Evolutionary conservation across 2,329 filamentous ascomycete species (phyloP).

Genomic region (Macroventuria anomochaeta): DNA sequence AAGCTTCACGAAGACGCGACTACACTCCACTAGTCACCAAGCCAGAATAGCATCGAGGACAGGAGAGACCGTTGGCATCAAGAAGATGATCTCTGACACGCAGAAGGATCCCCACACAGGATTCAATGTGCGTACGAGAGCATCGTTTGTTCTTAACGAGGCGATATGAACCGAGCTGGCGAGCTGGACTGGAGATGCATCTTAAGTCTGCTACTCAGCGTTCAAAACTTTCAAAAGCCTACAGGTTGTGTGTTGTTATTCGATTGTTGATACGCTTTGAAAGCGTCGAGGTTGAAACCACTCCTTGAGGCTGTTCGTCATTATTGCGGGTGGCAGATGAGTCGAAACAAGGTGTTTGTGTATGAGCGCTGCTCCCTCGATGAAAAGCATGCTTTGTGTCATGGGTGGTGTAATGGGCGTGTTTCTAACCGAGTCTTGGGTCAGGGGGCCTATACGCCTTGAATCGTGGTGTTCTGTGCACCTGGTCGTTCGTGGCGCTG

Average conservation of each 20-base stretch:
- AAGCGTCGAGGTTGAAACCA: neutral
- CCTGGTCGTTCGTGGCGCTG: neutral
- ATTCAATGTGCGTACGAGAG: neutral
- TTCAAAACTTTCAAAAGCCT: too few relatives aligned
- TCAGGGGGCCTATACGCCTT: neutral
- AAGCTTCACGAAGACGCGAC: slow-evolving; percentile 8
- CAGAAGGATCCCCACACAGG: too few relatives aligned
- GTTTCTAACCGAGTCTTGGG: neutral
- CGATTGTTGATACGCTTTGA: neutral
- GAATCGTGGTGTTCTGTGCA: neutral
- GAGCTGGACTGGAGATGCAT: neutral
- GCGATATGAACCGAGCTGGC: neutral
- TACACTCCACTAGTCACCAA: neutral
- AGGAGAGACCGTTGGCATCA: slow-evolving; percentile 7
- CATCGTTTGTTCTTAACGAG: neutral
- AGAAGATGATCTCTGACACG: neutral
- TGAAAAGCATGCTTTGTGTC: too few relatives aligned
- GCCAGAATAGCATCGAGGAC: neutral
- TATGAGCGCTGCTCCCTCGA: too few relatives aligned
- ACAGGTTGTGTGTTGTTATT: neutral
- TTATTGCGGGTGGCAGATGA: neutral
- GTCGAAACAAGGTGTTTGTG: neutral
- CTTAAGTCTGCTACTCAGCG: neutral
- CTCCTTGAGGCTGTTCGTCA: neutral
- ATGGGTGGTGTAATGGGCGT: neutral